Base-by-base conservation (phyloP, 1,284 basidiomycete genomes). In the Ceratobasidium sp. region DNA sequence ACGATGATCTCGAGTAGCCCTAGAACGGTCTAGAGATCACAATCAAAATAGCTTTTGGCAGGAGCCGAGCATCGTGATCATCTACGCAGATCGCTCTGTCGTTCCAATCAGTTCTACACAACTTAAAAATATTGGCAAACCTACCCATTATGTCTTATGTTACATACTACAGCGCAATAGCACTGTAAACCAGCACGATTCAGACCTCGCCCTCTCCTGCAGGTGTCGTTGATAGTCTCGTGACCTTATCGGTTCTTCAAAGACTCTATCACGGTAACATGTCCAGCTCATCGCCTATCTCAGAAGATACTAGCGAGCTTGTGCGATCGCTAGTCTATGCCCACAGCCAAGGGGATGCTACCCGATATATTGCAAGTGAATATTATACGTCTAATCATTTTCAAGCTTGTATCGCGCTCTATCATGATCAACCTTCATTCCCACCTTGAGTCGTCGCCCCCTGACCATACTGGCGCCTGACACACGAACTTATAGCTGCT, bases 311-410 rank as follows among this genome's bases (percentile, higher is more conserved):
- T 26, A 28, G n/a, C 26, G 57, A 59, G 33, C 23, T 33, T 23
- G n/a, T 12, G 13, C 10, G n/a, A 33, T 26, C n/a, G 13, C 23
- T 26, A 23, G 15, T 23, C n/a, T 26, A 23, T 17, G 57, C 57
- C n/a, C 57, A 59, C 57, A 59, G n/a, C 13, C n/a, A 59, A 59
- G 57, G n/a, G 57, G 57, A 59, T 26, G n/a, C 57, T 23, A 23
- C 57, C n/a, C n/a, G 57, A 38, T 59, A 59, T 59, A 23, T 26
- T 38, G 57, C 57, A 17, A 12, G 57, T 59, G 57, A 26, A 23
- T 59, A 50, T 17, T 48, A 48, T 48, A 48, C 17, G 17, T 48
- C 10, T 48, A 50, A 17, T 20, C n/a, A 20, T 26, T 17, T 38
- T 38, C 2, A 26, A 26, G 57, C 13, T 26, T 10, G 26, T 23